These are phyloP conservation scores for Aegilops umbellulata DNA, from an alignment of 176 grass and related monocot genomes.

Conservation along the genomic window DNA sequence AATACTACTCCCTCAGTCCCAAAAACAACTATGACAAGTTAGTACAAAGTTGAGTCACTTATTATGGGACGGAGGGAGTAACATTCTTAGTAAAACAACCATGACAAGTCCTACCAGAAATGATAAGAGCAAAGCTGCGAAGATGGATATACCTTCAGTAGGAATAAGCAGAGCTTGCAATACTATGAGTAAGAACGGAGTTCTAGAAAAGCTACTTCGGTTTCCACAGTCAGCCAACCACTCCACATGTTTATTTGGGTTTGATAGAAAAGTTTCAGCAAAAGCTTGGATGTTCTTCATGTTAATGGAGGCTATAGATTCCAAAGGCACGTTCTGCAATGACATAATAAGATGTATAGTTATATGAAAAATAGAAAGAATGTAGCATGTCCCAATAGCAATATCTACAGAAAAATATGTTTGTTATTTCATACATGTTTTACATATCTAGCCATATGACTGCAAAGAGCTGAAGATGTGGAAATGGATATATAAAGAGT, in stretches of 20 bases:
- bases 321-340: conserved; percentile 57
- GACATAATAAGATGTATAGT: conserved; percentile 10
- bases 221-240: conserved; percentile 72
- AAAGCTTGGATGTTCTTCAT: conserved; percentile 73
- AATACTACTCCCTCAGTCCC: too few species aligned
- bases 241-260: conserved; percentile 56
- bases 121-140: conserved; percentile 8
- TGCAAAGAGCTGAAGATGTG: conserved; percentile 2
- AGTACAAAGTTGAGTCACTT: too few species aligned
- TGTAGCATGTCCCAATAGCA: not conserved
- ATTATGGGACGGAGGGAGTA: too few species aligned
- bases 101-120: conserved; percentile 17
- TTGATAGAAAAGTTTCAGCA: conserved; percentile 53
- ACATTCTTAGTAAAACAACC: not conserved
- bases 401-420: not conserved
- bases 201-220: conserved; percentile 53
- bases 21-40: not conserved
- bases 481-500: not conserved
- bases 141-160: conserved; percentile 54
- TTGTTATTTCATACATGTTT: not conserved
- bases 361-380: conserved; percentile 13
- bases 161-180: conserved; percentile 56
- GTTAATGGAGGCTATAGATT: conserved; percentile 63
- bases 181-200: conserved; percentile 66
- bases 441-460: not conserved